Percentiles rank a stretch among this genome's conserved stretches.
These are phyloP conservation scores for Paramecium bursaria DNA, from an alignment of 73 alveolate genomes.

Conservation along the genomic window DNA sequence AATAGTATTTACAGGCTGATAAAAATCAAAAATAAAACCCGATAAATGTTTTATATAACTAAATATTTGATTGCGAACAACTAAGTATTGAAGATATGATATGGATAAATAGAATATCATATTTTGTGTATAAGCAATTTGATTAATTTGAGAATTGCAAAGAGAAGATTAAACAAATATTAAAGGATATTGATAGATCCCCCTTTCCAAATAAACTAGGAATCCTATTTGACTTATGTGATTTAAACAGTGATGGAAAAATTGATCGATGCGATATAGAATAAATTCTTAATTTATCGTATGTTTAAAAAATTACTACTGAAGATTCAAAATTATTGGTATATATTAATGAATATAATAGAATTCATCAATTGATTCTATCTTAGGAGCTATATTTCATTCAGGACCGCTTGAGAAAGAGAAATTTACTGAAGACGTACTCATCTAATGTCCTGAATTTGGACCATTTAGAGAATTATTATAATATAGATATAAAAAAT, in stretches of 20 bases:
- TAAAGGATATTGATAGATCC: constrained; percentile 15
- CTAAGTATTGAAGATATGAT: constrained; percentile 61
- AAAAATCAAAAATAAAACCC: constrained; percentile 28
- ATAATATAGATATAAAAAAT: too few species aligned
- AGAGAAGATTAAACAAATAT: neutral
- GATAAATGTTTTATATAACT: constrained; percentile 29
- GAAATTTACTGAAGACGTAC: too few species aligned
- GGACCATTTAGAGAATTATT: too few species aligned
- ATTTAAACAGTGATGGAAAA: constrained; percentile 22
- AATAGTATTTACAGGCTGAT: constrained; percentile 39
- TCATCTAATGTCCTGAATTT: too few species aligned
- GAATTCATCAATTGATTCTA: too few species aligned
- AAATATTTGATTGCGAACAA: constrained; percentile 36
- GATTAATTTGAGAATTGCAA: neutral
- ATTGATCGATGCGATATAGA: constrained; percentile 59
- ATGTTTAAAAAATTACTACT: neutral
- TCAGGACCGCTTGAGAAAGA: too few species aligned
- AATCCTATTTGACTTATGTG: constrained; percentile 49
- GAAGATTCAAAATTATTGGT: neutral
- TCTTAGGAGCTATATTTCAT: too few species aligned
- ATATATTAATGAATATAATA: too few species aligned
- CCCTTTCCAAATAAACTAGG: constrained; percentile 7
- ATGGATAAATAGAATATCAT: constrained; percentile 65
- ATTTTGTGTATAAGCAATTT: constrained; percentile 39
- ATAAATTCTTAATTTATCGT: constrained; percentile 25